Base-by-base conservation (phyloP, 257 asterid species). In the Handroanthus guayacan region DNA sequence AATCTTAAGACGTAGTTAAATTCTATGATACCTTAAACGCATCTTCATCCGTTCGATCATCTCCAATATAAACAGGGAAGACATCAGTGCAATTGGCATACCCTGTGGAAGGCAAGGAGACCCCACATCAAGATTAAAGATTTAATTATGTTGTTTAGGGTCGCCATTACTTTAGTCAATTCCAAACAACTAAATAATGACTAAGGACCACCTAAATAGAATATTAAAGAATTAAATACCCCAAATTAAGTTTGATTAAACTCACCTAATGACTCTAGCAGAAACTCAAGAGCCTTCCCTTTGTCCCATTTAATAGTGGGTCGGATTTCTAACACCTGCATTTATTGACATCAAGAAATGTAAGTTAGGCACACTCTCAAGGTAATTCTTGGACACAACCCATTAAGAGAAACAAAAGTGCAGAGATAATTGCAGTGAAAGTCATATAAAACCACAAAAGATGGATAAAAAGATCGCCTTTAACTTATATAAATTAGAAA, bases 231-330 rank as follows among this genome's bases (percentile, higher is more conserved):
- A 20, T 37, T 47, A 55, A 67, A 61, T 9, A 17, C 12, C 12
- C n/a, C 58, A 72, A 25, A 41, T 45, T 57, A 72, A 34, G 45
- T 43, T 36, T 11, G 45, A 6, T 8, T 6, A 18, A 70, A 84
- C 95, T 82, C 62, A 94, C 99, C 99, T 63, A 95, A 97, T 44
- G 99, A 89, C 77, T 92, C 92, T 20, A 95, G 78, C 64, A 95
- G 81, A 74, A 95, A 95, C 85, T 95, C 99, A 31, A 95, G 91
- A 75, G 99, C 99, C 89, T 92, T 95, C 67, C 99, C 99, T 64
- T 95, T 95, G 91, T 95, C 98, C 99, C 99, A 95, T 79, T 88
- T 95, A 79, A 92, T 91, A 34, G 91, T 86, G 56, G 99, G 99
- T 43, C 99, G 97, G 38, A 95, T 88, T 83, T 95, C 99, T 16